These are phyloP conservation scores for Fusarium mangiferae DNA, from an alignment of 2,329 filamentous ascomycete genomes.

Conservation along the genomic window DNA sequence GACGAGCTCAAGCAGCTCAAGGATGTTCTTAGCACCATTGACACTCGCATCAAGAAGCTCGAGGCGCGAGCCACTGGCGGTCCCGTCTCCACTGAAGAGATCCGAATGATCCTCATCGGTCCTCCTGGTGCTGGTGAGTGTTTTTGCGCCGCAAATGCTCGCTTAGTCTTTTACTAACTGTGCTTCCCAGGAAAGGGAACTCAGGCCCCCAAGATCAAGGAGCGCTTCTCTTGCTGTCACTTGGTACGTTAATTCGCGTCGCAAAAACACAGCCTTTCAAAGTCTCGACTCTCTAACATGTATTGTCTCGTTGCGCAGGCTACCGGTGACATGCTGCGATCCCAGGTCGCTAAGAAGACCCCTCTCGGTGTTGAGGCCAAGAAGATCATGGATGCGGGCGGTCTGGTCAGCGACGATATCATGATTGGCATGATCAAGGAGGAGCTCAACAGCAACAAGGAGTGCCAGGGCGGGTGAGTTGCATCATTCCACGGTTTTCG, in stretches of 20 bases:
- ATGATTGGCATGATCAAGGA: conserved; percentile 99
- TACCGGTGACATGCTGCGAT: conserved; percentile 98
- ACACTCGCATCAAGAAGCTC: conserved; percentile 85
- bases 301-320: conserved; percentile 66
- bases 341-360: conserved; percentile 98
- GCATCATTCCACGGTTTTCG: conserved; percentile 42
- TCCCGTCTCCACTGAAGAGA: conserved; percentile 65
- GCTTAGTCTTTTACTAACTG: conserved; percentile 27
- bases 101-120: conserved; percentile 98
- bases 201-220: conserved; percentile 97
- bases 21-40: conserved; percentile 83
- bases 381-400: conserved; percentile 99
- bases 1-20: conserved; percentile 88
- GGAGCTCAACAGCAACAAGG: conserved; percentile 91
- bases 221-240: conserved; percentile 97
- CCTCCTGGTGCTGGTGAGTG: conserved; percentile 92
- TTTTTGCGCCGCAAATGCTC: conserved; percentile 11
- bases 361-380: conserved; percentile 93
- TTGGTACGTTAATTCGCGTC: conserved; percentile 70
- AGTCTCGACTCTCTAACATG: conserved; percentile 20
- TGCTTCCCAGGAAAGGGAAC: conserved; percentile 87
- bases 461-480: conserved; percentile 92
- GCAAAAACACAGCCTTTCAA: neutral
- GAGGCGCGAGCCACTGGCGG: conserved; percentile 76
- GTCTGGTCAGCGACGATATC: conserved; percentile 97